phyloP scores from a whole-genome alignment of 2,329 filamentous ascomycete species.

The Helotiales sp. region DNA sequence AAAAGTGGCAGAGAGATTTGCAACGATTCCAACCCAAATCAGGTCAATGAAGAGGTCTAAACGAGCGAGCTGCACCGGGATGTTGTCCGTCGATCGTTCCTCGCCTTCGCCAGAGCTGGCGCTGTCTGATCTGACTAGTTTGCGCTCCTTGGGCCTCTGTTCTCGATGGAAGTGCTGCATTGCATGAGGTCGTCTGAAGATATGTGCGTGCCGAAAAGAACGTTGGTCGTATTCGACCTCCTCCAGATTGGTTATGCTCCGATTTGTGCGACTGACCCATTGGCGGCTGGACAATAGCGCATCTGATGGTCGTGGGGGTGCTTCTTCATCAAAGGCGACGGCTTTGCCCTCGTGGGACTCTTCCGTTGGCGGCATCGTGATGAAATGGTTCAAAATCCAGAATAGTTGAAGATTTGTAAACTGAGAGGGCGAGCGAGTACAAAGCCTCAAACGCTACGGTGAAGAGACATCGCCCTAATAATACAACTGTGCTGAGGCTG shows the following conservation, averaged over 20 bases:
- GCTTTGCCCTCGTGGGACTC: not conserved
- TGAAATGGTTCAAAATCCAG: not conserved
- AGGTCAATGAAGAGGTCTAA: slow-evolving; percentile 12
- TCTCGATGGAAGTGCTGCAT: slow-evolving; percentile 2
- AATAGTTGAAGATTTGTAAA: not conserved
- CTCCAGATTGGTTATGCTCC: not conserved
- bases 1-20: slow-evolving; percentile 19
- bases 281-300: not conserved
- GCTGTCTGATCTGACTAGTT: not conserved
- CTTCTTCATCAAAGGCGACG: not conserved
- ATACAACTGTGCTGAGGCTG: too few relatives aligned
- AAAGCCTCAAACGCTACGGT: too few relatives aligned
- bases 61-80: not conserved
- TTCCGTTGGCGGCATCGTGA: not conserved
- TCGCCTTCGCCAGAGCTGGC: not conserved
- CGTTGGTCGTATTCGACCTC: not conserved
- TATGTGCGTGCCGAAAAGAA: slow-evolving; percentile 2
- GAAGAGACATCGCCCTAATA: too few relatives aligned
- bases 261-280: not conserved
- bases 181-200: slow-evolving; percentile 5
- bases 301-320: not conserved
- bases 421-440: too few relatives aligned
- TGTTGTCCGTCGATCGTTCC: slow-evolving; percentile 4
- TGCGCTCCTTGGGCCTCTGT: not conserved
- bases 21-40: slow-evolving; percentile 24